phyloP scores from a whole-genome alignment of 2,329 filamentous ascomycete species.

The Fusarium foetens region DNA sequence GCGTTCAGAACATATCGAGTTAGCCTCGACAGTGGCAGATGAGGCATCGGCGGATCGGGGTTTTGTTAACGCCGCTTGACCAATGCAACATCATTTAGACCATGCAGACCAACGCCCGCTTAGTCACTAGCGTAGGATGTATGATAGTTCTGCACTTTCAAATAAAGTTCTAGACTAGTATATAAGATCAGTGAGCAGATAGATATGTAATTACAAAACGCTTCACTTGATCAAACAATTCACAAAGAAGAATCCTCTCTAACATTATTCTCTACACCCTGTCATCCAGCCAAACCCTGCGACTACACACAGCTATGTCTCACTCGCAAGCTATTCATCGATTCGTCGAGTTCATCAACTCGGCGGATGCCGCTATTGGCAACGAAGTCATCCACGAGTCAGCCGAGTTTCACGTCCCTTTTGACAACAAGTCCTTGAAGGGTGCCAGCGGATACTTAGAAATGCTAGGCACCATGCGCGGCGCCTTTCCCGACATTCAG shows the following conservation, averaged over 20 bases:
- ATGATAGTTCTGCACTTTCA: fast-evolving
- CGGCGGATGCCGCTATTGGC: background rate
- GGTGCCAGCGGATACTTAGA: fast-evolving
- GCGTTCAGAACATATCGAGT: background rate
- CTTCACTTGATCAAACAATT: fast-evolving
- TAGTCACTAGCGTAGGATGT: background rate
- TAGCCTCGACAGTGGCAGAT: background rate
- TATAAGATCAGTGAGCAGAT: background rate
- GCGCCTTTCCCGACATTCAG: background rate
- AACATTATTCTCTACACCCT: background rate
- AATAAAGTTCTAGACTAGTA: background rate
- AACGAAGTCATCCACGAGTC: background rate
- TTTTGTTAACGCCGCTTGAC: background rate
- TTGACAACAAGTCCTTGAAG: fast-evolving
- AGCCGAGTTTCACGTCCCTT: background rate
- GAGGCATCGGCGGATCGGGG: background rate
- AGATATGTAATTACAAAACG: fast-evolving
- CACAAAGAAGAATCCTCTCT: fast-evolving
- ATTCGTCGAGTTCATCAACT: background rate
- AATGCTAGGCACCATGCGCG: background rate
- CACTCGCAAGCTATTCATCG: background rate
- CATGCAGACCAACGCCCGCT: background rate
- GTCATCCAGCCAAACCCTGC: background rate
- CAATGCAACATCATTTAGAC: too few relatives aligned
- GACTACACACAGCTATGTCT: background rate